A percentile compares a stretch with the other conserved stretches of the same genome.
These are phyloP conservation scores for Hypoxylon intermedium DNA, from an alignment of 495 filamentous ascomycete species.

Conservation along the genomic window DNA sequence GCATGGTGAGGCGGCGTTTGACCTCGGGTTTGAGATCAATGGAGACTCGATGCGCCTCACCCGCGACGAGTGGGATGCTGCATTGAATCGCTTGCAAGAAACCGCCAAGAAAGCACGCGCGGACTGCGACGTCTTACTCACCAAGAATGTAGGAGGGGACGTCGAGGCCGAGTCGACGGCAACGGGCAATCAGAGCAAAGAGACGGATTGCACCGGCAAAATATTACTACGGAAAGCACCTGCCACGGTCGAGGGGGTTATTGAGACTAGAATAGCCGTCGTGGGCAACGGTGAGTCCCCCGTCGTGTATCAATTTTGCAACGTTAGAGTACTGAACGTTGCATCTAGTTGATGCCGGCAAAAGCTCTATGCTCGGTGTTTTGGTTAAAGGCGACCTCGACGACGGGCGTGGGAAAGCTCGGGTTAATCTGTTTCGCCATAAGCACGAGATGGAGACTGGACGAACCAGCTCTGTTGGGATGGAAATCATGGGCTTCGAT, in stretches of 20 bases:
- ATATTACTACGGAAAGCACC: conserved; percentile 80
- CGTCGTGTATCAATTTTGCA: background rate
- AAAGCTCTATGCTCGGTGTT: conserved; percentile 95
- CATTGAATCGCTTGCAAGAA: conserved; percentile 69
- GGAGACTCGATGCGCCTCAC: conserved; percentile 88
- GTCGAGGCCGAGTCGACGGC: conserved; percentile 66
- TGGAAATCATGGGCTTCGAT: conserved; percentile 99
- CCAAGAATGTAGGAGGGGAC: conserved; percentile 85
- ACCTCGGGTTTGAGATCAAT: conserved; percentile 89
- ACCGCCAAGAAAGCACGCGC: conserved; percentile 72
- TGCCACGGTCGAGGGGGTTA: conserved; percentile 79
- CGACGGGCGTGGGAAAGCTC: conserved; percentile 91
- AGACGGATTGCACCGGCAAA: conserved; percentile 78
- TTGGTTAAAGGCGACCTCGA: conserved; percentile 95
- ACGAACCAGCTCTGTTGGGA: conserved; percentile 91
- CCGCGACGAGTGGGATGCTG: conserved; percentile 78
- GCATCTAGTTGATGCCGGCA: conserved; percentile 85
- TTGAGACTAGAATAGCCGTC: conserved; percentile 95
- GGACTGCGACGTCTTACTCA: conserved; percentile 80
- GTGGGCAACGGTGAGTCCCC: conserved; percentile 78
- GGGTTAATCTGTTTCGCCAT: conserved; percentile 95
- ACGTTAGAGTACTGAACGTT: conserved; percentile 3
- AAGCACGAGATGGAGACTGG: conserved; percentile 98
- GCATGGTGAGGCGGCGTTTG: conserved; percentile 88
- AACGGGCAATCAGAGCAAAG: conserved; percentile 60